phyloP scores from a whole-genome alignment of 768 basidiomycete species.

The Porphyrellus cyaneotinctus region DNA sequence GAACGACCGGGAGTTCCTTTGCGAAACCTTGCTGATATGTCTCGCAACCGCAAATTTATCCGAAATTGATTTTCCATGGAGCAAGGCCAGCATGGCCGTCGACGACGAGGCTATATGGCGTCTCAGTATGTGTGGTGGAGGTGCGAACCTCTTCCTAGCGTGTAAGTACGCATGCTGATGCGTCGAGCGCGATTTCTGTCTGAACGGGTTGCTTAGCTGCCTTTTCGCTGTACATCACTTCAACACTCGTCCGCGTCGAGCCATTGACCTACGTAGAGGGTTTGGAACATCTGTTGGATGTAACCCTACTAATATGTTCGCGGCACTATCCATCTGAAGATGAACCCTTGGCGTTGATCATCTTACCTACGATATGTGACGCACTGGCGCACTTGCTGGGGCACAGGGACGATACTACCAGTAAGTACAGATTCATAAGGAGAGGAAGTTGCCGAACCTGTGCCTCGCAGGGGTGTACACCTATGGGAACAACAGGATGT shows the following conservation, averaged over 20 bases:
- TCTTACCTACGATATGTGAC: slow-evolving; percentile 46
- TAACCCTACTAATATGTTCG: slow-evolving; percentile 45
- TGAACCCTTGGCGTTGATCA: slow-evolving; percentile 47
- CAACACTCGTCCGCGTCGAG: slow-evolving; percentile 26
- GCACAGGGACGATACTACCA: slow-evolving; percentile 16
- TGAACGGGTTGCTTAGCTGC: slow-evolving; percentile 35
- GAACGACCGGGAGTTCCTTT: slow-evolving; percentile 21
- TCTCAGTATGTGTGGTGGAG: slow-evolving; percentile 26
- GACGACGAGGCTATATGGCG: slow-evolving; percentile 38
- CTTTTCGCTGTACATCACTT: slow-evolving; percentile 42
- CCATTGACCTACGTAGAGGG: slow-evolving; percentile 42
- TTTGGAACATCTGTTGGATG: slow-evolving; percentile 45
- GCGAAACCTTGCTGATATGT: slow-evolving; percentile 35
- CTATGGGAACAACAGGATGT: slow-evolving; percentile 42
- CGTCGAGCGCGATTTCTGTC: background rate
- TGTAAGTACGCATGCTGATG: slow-evolving; percentile 33
- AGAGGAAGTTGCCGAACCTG: background rate
- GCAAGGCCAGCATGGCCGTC: slow-evolving; percentile 4
- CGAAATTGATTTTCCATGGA: slow-evolving; percentile 7
- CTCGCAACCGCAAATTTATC: slow-evolving; percentile 26
- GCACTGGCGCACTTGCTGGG: slow-evolving; percentile 42
- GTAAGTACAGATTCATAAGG: slow-evolving; percentile 23
- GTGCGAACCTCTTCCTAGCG: slow-evolving; percentile 35
- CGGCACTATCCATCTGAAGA: slow-evolving; percentile 43
- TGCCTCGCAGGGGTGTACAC: slow-evolving; percentile 11